These are phyloP conservation scores for Lactifluus rugatus DNA, from an alignment of 768 basidiomycete species.

Conservation along the genomic window DNA sequence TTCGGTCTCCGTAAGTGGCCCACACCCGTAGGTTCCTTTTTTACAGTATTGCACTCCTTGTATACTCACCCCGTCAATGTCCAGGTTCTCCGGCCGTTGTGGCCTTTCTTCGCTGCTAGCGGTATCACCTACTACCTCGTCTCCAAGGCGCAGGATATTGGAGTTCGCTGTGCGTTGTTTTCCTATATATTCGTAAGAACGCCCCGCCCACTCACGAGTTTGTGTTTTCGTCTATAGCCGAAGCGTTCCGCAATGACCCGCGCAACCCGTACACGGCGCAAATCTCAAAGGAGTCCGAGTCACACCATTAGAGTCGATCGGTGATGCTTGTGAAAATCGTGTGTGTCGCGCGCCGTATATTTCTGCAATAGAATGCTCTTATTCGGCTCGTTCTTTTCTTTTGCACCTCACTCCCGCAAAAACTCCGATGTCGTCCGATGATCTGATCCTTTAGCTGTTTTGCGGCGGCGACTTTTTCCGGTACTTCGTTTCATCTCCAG, in stretches of 20 bases:
- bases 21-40: conserved; percentile 47
- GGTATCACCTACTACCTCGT: conserved; percentile 58
- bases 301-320: conserved; percentile 26
- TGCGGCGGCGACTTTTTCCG: neutral
- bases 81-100: conserved; percentile 64
- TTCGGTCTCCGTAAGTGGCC: conserved; percentile 76
- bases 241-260: conserved; percentile 61
- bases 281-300: conserved; percentile 59
- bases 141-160: conserved; percentile 54
- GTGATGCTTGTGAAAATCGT: neutral
- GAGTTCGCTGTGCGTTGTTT: conserved; percentile 54
- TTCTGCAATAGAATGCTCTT: conserved; percentile 5
- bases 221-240: conserved; percentile 33
- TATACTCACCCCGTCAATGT: neutral
- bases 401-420: neutral
- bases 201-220: neutral
- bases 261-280: conserved; percentile 76
- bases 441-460: neutral
- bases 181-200: neutral
- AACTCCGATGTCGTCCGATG: neutral
- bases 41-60: neutral
- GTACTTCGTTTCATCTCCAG: neutral
- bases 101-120: conserved; percentile 69
- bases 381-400: neutral
- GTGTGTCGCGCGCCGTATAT: neutral